A percentile compares a stretch with the other conserved stretches of the same genome.
Evolutionary conservation across 2,329 filamentous ascomycete genomes (phyloP).

Genomic region (Pseudopyricularia javanii): DNA sequence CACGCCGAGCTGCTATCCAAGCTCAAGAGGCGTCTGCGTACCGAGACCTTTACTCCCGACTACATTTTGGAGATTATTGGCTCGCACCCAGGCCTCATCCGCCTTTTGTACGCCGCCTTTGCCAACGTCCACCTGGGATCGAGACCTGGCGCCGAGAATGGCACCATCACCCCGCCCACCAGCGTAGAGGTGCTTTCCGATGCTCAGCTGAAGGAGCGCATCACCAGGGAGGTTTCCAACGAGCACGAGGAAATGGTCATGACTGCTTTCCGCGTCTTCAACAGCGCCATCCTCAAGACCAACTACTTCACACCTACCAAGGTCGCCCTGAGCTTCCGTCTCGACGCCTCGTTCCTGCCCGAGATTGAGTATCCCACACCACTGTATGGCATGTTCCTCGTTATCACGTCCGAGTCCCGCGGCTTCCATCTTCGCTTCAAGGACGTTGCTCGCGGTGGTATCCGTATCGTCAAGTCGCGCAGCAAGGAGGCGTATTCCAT

Average conservation of each 20-base stretch:
- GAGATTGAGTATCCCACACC: slow-evolving; percentile 85
- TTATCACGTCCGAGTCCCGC: slow-evolving; percentile 92
- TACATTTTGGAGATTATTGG: slow-evolving; percentile 97
- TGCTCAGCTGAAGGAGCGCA: slow-evolving; percentile 59
- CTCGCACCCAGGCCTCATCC: slow-evolving; percentile 76
- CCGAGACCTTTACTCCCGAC: slow-evolving; percentile 94
- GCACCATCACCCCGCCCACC: slow-evolving; percentile 40
- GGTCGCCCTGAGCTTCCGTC: slow-evolving; percentile 90
- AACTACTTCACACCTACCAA: slow-evolving; percentile 98
- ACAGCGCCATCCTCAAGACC: slow-evolving; percentile 85
- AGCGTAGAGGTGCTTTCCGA: slow-evolving; percentile 62
- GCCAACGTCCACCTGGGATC: slow-evolving; percentile 67
- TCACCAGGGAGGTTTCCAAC: slow-evolving; percentile 69
- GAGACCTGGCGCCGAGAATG: slow-evolving; percentile 36
- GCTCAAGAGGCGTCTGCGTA: slow-evolving; percentile 88
- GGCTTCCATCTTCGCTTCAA: slow-evolving; percentile 97
- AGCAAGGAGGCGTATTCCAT: slow-evolving; percentile 93
- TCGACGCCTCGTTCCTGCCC: slow-evolving; percentile 82
- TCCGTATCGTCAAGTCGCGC: slow-evolving; percentile 95
- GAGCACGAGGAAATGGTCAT: slow-evolving; percentile 98
- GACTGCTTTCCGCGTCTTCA: slow-evolving; percentile 93
- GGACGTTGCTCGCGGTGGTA: slow-evolving; percentile 92
- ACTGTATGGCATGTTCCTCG: slow-evolving; percentile 95
- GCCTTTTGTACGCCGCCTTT: slow-evolving; percentile 82
- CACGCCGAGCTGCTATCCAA: slow-evolving; percentile 84